Evolutionary conservation across 2,329 filamentous ascomycete genomes (phyloP), one percentile per base, ranked within the genome.

Genomic region (Diaporthe velutina): DNA sequence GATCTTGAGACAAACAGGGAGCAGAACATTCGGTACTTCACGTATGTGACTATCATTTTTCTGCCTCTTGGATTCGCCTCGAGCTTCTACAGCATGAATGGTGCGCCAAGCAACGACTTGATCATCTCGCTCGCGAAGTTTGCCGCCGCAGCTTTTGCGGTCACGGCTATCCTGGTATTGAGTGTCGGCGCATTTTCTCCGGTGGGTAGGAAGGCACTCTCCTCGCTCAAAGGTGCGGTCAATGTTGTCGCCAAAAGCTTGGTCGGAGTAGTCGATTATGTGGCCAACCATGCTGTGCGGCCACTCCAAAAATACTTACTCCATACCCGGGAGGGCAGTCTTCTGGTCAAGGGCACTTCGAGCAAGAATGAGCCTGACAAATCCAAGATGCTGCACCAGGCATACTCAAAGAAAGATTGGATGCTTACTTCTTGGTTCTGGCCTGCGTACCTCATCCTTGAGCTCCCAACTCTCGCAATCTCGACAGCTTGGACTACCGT

Each of bases 31-130:
- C 78, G 78, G 0, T 77, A 80, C 54, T 83, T 84, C 71, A 83
- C 82, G 1, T 82, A 83, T 66, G 80, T 82, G 5, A 84, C 82
- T 0, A 80, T 81, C 6, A 78, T 83, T 30, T 83, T 83, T 74
- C 74, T 83, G 3, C 82, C 82, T 0, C 74, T 82, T 0, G 80
- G 81, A 10, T 81, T 84, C 35, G 80, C 80, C 1, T 75, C 79
- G 3, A 79, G 79, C 40, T 75, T 83, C 4, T 83, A 81, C 74
- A 82, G 82, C 57, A 83, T 83, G 81, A 77, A 68, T 40, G 79
- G 74, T 3, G 38, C 74, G 25, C 81, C 81, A 6, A 57, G 66
- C 7, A 35, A n/a, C 6, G 45, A 57, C 2, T 67, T 80, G n/a
- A 48, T 79, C 4, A 38, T 72, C 12, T 74, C 71, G 12, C 78